Conservation (phyloP, 2,329 filamentous ascomycete genomes). For the Chaetomiaceae sp. region DNA sequence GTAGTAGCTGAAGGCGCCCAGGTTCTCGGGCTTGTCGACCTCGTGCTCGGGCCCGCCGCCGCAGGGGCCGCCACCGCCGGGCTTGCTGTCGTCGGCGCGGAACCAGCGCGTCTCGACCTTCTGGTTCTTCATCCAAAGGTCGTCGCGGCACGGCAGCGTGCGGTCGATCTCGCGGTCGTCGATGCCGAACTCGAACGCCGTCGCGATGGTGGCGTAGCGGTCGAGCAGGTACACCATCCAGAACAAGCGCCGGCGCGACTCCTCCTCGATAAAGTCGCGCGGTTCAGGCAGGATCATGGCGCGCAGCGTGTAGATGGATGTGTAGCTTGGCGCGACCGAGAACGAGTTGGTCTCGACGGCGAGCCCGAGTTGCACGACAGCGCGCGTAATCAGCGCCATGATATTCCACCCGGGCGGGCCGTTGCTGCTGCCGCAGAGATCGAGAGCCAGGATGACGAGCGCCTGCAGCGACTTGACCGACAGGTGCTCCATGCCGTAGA, state of each 20-base stretch:
- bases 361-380: constrained; percentile 80
- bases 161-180: constrained; percentile 87
- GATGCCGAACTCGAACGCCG: constrained; percentile 85
- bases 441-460: constrained; percentile 77
- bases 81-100: constrained; percentile 40
- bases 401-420: constrained; percentile 90
- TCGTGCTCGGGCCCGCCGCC: constrained; percentile 48
- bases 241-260: constrained; percentile 75
- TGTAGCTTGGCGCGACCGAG: constrained; percentile 69
- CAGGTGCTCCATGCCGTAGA: constrained; percentile 84
- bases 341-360: constrained; percentile 77
- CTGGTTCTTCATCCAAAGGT: constrained; percentile 77
- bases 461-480: constrained; percentile 85
- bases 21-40: constrained; percentile 66
- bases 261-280: constrained; percentile 82
- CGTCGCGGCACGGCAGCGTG: constrained; percentile 78
- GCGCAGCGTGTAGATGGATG: constrained; percentile 82
- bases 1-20: constrained; percentile 85
- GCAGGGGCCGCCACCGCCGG: constrained; percentile 3
- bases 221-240: constrained; percentile 94
- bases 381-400: constrained; percentile 79
- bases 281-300: constrained; percentile 81
- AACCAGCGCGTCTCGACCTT: constrained; percentile 84
- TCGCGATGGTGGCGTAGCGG: constrained; percentile 82
- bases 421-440: constrained; percentile 80